Evolutionary conservation across 2,329 filamentous ascomycete species (phyloP).

Genomic region (Calonectria honghensis): DNA sequence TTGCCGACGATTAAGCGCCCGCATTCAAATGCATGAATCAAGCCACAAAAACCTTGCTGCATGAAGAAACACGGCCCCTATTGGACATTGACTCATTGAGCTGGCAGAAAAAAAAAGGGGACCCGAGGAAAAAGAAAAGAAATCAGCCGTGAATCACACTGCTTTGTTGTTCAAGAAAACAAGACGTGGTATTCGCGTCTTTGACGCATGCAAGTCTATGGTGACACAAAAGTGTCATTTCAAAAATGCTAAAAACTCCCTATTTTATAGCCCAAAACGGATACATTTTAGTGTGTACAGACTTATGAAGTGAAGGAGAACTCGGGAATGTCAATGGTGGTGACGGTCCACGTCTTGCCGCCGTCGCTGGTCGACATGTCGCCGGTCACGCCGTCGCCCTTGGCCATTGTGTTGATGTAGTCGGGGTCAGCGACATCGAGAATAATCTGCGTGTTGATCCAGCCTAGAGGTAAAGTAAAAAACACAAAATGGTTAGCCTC

Average conservation of each 20-base stretch:
- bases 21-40: background rate
- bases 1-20: constrained; percentile 4
- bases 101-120: background rate
- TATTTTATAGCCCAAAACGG: too few species aligned
- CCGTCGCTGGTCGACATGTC: constrained; percentile 35
- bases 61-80: background rate
- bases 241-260: background rate
- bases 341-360: constrained; percentile 37
- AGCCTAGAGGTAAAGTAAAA: constrained; percentile 31
- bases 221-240: background rate
- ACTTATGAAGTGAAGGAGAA: constrained; percentile 28
- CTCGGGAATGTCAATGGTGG: constrained; percentile 33
- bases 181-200: background rate
- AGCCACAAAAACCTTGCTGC: background rate
- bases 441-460: constrained; percentile 50
- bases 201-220: background rate
- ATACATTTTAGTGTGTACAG: background rate
- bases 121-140: background rate
- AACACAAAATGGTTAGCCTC: background rate
- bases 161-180: background rate
- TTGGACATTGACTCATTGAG: background rate
- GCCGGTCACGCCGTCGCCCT: constrained; percentile 34
- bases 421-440: constrained; percentile 46
- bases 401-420: constrained; percentile 43
- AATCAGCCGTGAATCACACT: background rate